Base-by-base conservation (phyloP, 257 asterid genomes). In the Przewalskia tangutica region DNA sequence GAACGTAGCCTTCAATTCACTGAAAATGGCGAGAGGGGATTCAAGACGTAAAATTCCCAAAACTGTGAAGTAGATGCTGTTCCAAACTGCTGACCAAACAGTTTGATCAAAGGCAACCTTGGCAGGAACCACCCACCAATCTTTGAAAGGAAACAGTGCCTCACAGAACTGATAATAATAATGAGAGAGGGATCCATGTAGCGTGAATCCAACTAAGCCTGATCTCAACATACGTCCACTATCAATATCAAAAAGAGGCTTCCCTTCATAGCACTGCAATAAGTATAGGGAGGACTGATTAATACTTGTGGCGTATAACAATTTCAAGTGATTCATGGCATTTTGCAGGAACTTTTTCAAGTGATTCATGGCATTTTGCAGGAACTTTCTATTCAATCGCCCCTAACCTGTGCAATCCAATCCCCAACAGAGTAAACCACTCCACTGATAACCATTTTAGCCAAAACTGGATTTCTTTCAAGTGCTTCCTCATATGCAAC, bases 81-180 rank as follows among this genome's bases (percentile, higher is more conserved):
- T 94, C 98, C 98, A 94, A 83, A 90, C 23, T 8, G 91, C 97
- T 67, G 98, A 79, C 97, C 98, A 92, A 36, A 86, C 84, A 44
- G 98, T 92, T 85, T 92, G 98, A 86, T 94, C 98, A 75, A 92
- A 90, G 9, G 84, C 86, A 51, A 94, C 98, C 87, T 94, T 94
- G 7, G 82, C 93, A n/a, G 98, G 97, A 87, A 94, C 97, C 81
- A 94, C 97, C 97, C 98, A 94, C 97, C 98, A 94, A 83, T 89
- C 97, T 7, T 94, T 82, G 70, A 85, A 90, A 77, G 98, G 98
- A 83, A 94, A 91, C 64, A 94, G 89, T 78, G 93, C 95, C 98
- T 94, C 97, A 76, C 97, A 94, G 86, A 94, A 88, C 53, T 91
- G 97, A 81, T 94, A 92, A 82, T 94, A 92, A 79, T 92, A 91